phyloP scores from a whole-genome alignment of 1,139 yeast genomes.

The Suhomyces kunorum region DNA sequence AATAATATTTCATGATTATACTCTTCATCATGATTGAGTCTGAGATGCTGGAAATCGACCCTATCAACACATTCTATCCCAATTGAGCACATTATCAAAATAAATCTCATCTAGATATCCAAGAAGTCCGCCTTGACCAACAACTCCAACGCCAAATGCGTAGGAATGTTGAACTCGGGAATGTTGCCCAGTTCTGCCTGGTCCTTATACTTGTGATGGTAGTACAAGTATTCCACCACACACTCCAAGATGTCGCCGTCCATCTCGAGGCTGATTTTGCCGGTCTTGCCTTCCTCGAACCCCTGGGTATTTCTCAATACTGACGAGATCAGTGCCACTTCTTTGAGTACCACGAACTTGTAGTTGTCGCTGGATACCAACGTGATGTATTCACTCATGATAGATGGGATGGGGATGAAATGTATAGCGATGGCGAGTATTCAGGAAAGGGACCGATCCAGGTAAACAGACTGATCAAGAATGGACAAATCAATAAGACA shows the following conservation, averaged over 20 bases:
- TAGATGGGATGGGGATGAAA: too few species aligned
- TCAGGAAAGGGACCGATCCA: too few species aligned
- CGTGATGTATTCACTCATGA: slow-evolving; percentile 47
- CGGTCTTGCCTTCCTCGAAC: slow-evolving; percentile 54
- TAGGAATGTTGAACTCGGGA: slow-evolving; percentile 88
- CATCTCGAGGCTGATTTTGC: slow-evolving; percentile 59
- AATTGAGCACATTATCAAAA: too few species aligned
- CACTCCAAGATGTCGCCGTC: slow-evolving; percentile 75
- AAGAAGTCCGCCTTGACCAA: slow-evolving; percentile 89
- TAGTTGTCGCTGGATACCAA: slow-evolving; percentile 76
- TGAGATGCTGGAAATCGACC: too few species aligned
- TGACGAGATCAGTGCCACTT: slow-evolving; percentile 83
- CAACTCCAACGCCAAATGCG: slow-evolving; percentile 89
- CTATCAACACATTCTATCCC: too few species aligned
- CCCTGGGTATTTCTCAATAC: slow-evolving; percentile 72
- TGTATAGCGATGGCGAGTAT: too few species aligned
- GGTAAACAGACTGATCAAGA: too few species aligned
- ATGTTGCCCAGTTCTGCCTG: slow-evolving; percentile 56
- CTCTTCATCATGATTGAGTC: too few species aligned
- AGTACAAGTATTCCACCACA: slow-evolving; percentile 83
- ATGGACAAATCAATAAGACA: too few species aligned
- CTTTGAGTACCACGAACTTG: slow-evolving; percentile 63
- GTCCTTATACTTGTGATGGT: slow-evolving; percentile 68
- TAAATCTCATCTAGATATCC: slow-evolving; percentile 44
- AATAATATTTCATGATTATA: too few species aligned